These are phyloP conservation scores for Penicillium paneum DNA, from an alignment of 2,329 filamentous ascomycete genomes.

Conservation along the genomic window DNA sequence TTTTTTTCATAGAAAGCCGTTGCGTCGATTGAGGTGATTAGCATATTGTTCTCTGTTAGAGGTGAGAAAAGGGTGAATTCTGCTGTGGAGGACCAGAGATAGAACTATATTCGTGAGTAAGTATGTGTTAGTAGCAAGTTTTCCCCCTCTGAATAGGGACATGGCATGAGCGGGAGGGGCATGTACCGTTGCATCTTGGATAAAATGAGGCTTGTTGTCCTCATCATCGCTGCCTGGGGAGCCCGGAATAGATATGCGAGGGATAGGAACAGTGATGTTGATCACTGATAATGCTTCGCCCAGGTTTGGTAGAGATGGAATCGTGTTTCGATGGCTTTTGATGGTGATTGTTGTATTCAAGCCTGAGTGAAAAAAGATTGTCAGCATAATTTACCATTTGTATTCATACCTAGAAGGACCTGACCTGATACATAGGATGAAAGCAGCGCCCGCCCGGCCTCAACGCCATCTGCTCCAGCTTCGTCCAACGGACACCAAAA, in stretches of 20 bases:
- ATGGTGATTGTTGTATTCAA: conserved; percentile 78
- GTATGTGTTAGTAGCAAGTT: conserved; percentile 6
- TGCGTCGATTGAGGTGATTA: conserved; percentile 76
- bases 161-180: conserved; percentile 20
- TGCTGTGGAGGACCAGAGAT: conserved; percentile 81
- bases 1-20: conserved; percentile 81
- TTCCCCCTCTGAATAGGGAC: background rate
- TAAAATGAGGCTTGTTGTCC: conserved; percentile 61
- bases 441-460: conserved; percentile 67
- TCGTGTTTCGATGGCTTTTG: conserved; percentile 65
- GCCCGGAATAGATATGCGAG: conserved; percentile 60
- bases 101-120: conserved; percentile 50
- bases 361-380: conserved; percentile 43
- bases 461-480: conserved; percentile 59
- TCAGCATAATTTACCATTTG: conserved; percentile 3
- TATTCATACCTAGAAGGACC: conserved; percentile 3
- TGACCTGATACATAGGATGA: conserved; percentile 80
- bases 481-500: conserved; percentile 68
- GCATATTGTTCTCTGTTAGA: conserved; percentile 67
- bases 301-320: conserved; percentile 70
- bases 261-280: conserved; percentile 68
- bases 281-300: conserved; percentile 71
- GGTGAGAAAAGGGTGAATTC: conserved; percentile 81
- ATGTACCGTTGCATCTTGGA: conserved; percentile 69
- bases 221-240: conserved; percentile 43